Evolutionary conservation across 192 early-diverging fungal species (phyloP), one percentile per base, ranked within the genome.

Genomic region (Cetraspora pellucida): DNA sequence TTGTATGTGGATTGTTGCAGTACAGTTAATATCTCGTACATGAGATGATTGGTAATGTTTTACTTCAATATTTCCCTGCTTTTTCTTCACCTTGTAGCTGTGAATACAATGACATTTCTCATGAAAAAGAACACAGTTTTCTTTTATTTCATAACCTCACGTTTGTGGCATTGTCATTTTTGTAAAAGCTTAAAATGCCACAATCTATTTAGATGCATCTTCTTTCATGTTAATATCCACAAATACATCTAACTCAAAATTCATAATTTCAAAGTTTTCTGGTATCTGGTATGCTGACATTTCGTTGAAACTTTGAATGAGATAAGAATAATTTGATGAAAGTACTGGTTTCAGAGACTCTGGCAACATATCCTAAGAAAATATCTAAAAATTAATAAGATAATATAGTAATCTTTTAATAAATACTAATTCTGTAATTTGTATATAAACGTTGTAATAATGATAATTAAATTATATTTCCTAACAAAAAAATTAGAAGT

Each of bases 101-200:
- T 66, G 43, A 19, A 72, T 72, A 4, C 69, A 72, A 28, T 72
- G 16, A 5, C 44, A 10, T 30, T 5, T 23, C 5, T 31, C 69
- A 1, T 21, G 25, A 71, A 71, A 71, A 10, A 71, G 17, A 10
- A 71, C 25, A 0, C 10, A 2, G 4, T 52, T 72, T 54, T 49
- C 69, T 16, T 49, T 72, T 0, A 52, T 72, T 13, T 31, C 10
- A 72, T 28, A 72, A 0, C 50, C 69, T 16, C 19, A 28, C 19
- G 30, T 72, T 55, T 72, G 47, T 27, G 50, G 2, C 23, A 72
- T 72, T 31, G 3, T 72, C 10, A 11, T 72, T 17, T 68, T 72
- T 72, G 50, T 54, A 52, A 28, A 10, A 8, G 23, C 21, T 72
- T 72, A 6, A 55, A 72, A 54, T 27, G 1, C 25, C 16, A 23